Percentiles rank a stretch among this genome's conserved stretches.
These are phyloP conservation scores for Populus ilicifolia DNA, from an alignment of 345 rosid genomes.

Conservation along the genomic window DNA sequence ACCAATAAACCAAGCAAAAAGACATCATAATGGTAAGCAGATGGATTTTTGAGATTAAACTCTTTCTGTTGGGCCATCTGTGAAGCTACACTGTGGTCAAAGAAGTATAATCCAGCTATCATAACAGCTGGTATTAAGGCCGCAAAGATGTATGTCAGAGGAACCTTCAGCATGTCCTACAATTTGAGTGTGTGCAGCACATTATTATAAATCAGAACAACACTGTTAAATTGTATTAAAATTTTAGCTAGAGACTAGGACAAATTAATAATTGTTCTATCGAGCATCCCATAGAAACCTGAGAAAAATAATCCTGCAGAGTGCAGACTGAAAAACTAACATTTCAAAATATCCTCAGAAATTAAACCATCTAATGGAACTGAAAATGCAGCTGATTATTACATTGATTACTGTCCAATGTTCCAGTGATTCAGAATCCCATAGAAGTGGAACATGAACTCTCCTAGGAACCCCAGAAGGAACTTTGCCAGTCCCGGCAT, in stretches of 20 bases:
- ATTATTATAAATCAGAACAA: neutral
- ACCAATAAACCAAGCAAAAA: slow-evolving; percentile 71
- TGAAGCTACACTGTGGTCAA: slow-evolving; percentile 88
- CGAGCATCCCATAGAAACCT: neutral
- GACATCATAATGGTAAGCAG: slow-evolving; percentile 81
- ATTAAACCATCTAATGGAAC: neutral
- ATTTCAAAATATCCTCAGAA: neutral
- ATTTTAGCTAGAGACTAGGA: neutral
- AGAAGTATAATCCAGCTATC: slow-evolving; percentile 87
- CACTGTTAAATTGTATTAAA: neutral
- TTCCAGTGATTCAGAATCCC: slow-evolving; percentile 59
- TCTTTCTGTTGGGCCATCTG: slow-evolving; percentile 85
- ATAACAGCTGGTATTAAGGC: slow-evolving; percentile 75
- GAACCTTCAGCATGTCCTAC: slow-evolving; percentile 83
- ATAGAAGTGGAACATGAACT: slow-evolving; percentile 69
- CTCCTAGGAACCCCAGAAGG: slow-evolving; percentile 66
- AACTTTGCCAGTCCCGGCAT: slow-evolving; percentile 36
- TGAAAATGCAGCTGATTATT: neutral
- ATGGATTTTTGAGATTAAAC: slow-evolving; percentile 69
- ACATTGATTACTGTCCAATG: slow-evolving; percentile 90
- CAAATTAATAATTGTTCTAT: neutral
- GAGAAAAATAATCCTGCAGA: neutral
- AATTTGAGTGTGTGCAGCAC: slow-evolving; percentile 1
- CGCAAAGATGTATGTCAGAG: slow-evolving; percentile 59
- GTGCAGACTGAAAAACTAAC: neutral